Base-by-base conservation (phyloP, 1,139 yeast species). In the Ogataea hybrid region DNA sequence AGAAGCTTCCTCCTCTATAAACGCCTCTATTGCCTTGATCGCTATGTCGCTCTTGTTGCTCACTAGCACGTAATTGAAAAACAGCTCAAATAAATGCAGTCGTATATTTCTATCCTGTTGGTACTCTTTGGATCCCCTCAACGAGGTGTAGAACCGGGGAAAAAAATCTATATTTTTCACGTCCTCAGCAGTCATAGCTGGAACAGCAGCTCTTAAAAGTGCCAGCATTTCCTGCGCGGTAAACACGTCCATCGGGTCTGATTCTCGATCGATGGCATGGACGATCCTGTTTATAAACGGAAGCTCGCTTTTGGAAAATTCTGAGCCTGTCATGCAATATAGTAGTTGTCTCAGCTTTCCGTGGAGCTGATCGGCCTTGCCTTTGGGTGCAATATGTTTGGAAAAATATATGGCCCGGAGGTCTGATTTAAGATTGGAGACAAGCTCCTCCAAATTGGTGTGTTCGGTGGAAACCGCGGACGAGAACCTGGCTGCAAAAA, bases 51-150 rank as follows among this genome's bases (percentile, higher is more conserved):
- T 44, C 20, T 58, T 56, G 10, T 53, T 47, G 34, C 64, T 57
- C 21, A 62, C 43, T 28, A 59, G 32, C 6, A 59, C 53, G 41
- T 61, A 62, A 37, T 58, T 58, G 32, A 59, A 31, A 39, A 62
- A 62, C n/a, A 61, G 49, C 43, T 59, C 63, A 46, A 61, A 59
- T 4, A 61, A 42, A 27, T 59, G 54, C 39, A 61, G 39, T 32
- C 64, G 46, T 9, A 53, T 32, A 4, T 32, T 38, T 10, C 23
- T 18, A 37, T 57, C 49, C 15, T 42, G 15, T 1, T 35, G 29
- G 32, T 58, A 61, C n/a, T 46, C 49, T 1, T 46, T 18, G 7
- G 58, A 53, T 10, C 50, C 53, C 46, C 63, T 46, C 35, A 62
- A 31, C 3, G 58, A 35, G 21, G 53, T 56, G 37, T 62, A 62